Base-by-base conservation (phyloP, 768 basidiomycete genomes). In the Boletellus ananas region DNA sequence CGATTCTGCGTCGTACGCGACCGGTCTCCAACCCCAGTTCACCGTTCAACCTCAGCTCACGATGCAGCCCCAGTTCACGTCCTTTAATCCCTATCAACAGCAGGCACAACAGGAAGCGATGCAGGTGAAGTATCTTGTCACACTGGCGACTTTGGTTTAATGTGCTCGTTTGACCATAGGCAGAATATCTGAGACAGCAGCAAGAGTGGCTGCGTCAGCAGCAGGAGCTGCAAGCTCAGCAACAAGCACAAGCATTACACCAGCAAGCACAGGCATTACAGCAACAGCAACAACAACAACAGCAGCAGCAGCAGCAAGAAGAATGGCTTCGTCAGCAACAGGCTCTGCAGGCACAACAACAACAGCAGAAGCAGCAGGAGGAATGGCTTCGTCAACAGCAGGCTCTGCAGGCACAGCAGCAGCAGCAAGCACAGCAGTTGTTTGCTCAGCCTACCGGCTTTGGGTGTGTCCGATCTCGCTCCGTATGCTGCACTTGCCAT, bases 61-160 rank as follows among this genome's bases (percentile, higher is more conserved):
- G 12, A 60, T 92, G 39, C 87, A 87, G 57, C 88, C 89, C 0
- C 93, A 94, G 60, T 90, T 88, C 66, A 93, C 90, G 8, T 84
- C 89, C 1, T 97, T 92, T 77, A 98, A 98, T 67, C 90, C 90
- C 0, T 93, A 91, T 56, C 89, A 91, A 62, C 92, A 94, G 65
- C 94, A 94, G 64, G 82, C 87, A 41, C 88, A 94, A 60, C 92
- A 94, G 59, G 92, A 95, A 67, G 85, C 85, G 14, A 79, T 84
- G 60, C 89, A 89, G 72, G 79, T 76, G 29, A 10, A 9, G 40
- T 36, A 16, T 38, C 12, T 20, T 23, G 2, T 21, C 11, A 33
- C 40, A 34, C 1, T 3, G 10, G 23, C 25, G 23, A 29, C 17
- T 29, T 9, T n/a, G 23, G 29, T 49, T 50, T 11, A 17, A 41